These are phyloP conservation scores for Hysterium pulicare DNA, from an alignment of 2,329 filamentous ascomycete species.

Conservation along the genomic window DNA sequence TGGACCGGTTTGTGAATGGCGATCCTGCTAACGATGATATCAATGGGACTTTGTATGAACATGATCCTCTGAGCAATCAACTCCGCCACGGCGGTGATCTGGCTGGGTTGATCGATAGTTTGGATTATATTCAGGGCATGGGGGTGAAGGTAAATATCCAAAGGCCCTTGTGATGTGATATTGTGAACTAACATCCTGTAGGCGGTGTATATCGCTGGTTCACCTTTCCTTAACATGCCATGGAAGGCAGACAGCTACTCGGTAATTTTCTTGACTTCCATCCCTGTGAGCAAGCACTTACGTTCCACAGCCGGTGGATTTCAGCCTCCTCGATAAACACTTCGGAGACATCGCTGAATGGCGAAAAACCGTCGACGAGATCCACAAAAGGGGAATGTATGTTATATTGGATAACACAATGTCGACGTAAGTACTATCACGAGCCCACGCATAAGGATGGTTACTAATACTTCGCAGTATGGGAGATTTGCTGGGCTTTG, in stretches of 20 bases:
- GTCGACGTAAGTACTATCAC: slow-evolving; percentile 46
- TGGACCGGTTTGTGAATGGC: slow-evolving; percentile 63
- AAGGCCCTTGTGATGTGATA: background rate
- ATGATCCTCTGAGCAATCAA: slow-evolving; percentile 57
- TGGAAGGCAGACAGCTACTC: slow-evolving; percentile 61
- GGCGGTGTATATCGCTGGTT: slow-evolving; percentile 60
- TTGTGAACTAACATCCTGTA: slow-evolving; percentile 21
- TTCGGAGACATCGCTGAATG: slow-evolving; percentile 57
- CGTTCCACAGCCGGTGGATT: slow-evolving; percentile 47
- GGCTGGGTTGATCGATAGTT: slow-evolving; percentile 53
- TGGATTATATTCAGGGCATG: slow-evolving; percentile 62
- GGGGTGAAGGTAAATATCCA: slow-evolving; percentile 52
- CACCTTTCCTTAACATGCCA: slow-evolving; percentile 58
- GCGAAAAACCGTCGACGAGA: slow-evolving; percentile 55
- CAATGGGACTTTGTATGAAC: slow-evolving; percentile 58
- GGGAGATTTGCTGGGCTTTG: slow-evolving; percentile 60
- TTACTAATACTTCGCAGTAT: slow-evolving; percentile 39
- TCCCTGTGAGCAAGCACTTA: background rate
- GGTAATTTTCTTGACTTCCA: background rate
- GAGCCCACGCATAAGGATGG: too few relatives aligned
- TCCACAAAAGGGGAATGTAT: slow-evolving; percentile 60
- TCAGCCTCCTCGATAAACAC: slow-evolving; percentile 61
- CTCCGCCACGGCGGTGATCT: slow-evolving; percentile 61
- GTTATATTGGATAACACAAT: slow-evolving; percentile 62
- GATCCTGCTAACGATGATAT: slow-evolving; percentile 60